phyloP scores from a whole-genome alignment of 2,329 filamentous ascomycete genomes.

The Calonectria naviculata region DNA sequence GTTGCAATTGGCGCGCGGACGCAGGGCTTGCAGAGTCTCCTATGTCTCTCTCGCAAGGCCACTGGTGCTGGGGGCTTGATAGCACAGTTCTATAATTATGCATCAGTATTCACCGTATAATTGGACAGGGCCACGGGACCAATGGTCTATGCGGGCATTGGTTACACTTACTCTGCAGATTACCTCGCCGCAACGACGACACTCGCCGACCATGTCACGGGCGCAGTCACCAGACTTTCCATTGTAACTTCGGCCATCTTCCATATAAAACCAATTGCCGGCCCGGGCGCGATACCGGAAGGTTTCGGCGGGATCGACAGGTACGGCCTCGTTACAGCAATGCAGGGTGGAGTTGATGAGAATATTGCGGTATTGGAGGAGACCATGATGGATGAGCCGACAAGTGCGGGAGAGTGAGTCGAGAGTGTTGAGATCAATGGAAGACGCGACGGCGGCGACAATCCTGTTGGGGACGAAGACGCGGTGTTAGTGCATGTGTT shows the following conservation, averaged over 20 bases:
- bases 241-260: slow-evolving; percentile 62
- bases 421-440: slow-evolving; percentile 88
- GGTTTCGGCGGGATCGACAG: slow-evolving; percentile 65
- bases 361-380: slow-evolving; percentile 81
- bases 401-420: slow-evolving; percentile 86
- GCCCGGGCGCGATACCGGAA: slow-evolving; percentile 68
- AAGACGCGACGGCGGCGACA: slow-evolving; percentile 77
- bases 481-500: slow-evolving; percentile 23
- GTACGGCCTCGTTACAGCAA: slow-evolving; percentile 77
- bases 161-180: slow-evolving; percentile 79
- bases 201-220: slow-evolving; percentile 86
- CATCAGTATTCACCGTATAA: slow-evolving; percentile 17
- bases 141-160: neutral
- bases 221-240: slow-evolving; percentile 85
- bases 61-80: slow-evolving; percentile 81
- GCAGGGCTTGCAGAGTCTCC: slow-evolving; percentile 83
- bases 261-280: slow-evolving; percentile 70
- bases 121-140: neutral
- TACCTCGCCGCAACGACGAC: slow-evolving; percentile 79
- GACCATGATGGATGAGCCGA: slow-evolving; percentile 79
- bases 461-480: slow-evolving; percentile 66
- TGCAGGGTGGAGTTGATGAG: slow-evolving; percentile 81
- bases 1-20: slow-evolving; percentile 74
- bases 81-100: slow-evolving; percentile 78
- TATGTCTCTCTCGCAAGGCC: slow-evolving; percentile 78